These are phyloP conservation scores for Yamadazyma songkhlaensis DNA, from an alignment of 1,139 yeast species.

Conservation along the genomic window DNA sequence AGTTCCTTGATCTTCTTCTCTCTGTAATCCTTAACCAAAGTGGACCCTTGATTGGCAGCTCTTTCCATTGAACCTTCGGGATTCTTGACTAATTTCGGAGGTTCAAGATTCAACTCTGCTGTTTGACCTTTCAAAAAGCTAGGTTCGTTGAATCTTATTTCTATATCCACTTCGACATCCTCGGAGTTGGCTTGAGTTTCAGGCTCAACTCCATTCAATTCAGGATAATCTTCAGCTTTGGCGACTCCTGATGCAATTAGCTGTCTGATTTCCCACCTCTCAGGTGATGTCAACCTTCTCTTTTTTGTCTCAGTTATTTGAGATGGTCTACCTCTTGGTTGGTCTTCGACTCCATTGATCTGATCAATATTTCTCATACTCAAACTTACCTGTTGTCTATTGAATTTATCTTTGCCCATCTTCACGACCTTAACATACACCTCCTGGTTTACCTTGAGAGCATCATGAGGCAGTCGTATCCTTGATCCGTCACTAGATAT, in stretches of 20 bases:
- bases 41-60: constrained; percentile 77
- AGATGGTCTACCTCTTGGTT: constrained; percentile 20
- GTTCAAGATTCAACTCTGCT: constrained; percentile 34
- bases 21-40: constrained; percentile 61
- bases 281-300: constrained; percentile 74
- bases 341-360: constrained; percentile 48
- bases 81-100: constrained; percentile 57
- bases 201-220: constrained; percentile 27
- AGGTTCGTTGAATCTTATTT: constrained; percentile 68
- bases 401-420: constrained; percentile 44
- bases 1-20: constrained; percentile 54
- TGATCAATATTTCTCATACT: constrained; percentile 81
- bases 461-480: constrained; percentile 57
- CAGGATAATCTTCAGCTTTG: constrained; percentile 70
- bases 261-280: constrained; percentile 87
- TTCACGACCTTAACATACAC: constrained; percentile 63
- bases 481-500: constrained; percentile 47
- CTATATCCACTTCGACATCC: constrained; percentile 68
- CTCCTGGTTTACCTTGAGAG: constrained; percentile 53
- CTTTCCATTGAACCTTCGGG: constrained; percentile 80
- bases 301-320: constrained; percentile 15
- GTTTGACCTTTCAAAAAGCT: constrained; percentile 64
- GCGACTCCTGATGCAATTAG: constrained; percentile 77
- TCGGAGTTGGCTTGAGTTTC: constrained; percentile 11
- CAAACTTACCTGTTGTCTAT: constrained; percentile 47